A percentile compares a stretch with the other conserved stretches of the same genome.
These are phyloP conservation scores for Vicia villosa DNA, from an alignment of 306 rosid species.

Conservation along the genomic window DNA sequence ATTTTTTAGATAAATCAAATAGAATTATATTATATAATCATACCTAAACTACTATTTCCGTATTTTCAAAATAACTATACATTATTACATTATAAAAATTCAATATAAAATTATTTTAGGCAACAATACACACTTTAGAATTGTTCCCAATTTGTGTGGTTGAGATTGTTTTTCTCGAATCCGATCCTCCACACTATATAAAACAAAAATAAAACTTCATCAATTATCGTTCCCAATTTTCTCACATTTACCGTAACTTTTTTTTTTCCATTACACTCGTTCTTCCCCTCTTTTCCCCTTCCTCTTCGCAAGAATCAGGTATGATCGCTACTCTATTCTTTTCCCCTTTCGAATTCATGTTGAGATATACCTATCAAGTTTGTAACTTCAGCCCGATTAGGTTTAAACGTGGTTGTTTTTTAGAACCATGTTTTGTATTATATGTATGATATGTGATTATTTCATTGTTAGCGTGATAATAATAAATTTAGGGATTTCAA, in stretches of 20 bases:
- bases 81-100: too few species aligned
- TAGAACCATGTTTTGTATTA: neutral
- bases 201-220: conserved; percentile 19
- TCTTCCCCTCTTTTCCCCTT: neutral
- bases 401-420: conserved; percentile 14
- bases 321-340: neutral
- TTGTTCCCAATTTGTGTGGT: neutral
- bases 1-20: too few species aligned
- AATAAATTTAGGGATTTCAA: neutral
- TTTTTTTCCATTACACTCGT: neutral
- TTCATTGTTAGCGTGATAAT: neutral
- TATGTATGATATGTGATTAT: neutral
- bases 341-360: neutral
- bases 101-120: too few species aligned
- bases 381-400: neutral
- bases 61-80: too few species aligned
- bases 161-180: conserved; percentile 34
- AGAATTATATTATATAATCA: too few species aligned
- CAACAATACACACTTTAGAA: too few species aligned
- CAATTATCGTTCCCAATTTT: neutral
- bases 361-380: neutral
- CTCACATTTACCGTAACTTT: conserved; percentile 14
- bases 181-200: conserved; percentile 21
- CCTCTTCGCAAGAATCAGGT: conserved; percentile 14
- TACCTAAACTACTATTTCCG: too few species aligned